Evolutionary conservation across 306 rosid species (phyloP).

Genomic region (Vigna unguiculata): DNA sequence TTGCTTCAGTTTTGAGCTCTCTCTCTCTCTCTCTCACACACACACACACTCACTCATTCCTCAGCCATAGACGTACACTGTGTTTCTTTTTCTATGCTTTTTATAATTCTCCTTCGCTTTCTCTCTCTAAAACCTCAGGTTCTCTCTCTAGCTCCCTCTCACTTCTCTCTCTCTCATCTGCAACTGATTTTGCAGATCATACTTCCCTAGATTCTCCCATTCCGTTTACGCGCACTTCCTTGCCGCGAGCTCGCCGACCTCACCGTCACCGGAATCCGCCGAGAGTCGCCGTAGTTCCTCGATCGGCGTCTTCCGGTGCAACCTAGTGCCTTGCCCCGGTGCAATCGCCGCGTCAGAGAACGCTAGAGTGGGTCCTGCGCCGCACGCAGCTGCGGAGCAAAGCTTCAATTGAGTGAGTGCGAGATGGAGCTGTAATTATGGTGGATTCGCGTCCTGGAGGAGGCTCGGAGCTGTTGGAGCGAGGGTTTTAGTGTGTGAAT

Average conservation of each 20-base stretch:
- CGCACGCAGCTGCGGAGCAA: conserved; percentile 45
- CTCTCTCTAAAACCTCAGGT: conserved; percentile 44
- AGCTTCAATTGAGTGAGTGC: conserved; percentile 39
- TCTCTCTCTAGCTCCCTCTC: conserved; percentile 16
- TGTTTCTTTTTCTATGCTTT: conserved; percentile 30
- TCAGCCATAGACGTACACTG: conserved; percentile 50
- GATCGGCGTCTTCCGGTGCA: conserved; percentile 51
- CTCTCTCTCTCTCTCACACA: neutral
- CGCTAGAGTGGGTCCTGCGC: neutral
- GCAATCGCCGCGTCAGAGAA: conserved; percentile 19
- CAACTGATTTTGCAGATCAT: conserved; percentile 74
- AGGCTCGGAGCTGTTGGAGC: conserved; percentile 52
- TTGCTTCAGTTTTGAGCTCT: conserved; percentile 39
- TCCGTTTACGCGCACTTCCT: conserved; percentile 63
- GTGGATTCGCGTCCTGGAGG: conserved; percentile 60
- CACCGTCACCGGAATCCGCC: conserved; percentile 56
- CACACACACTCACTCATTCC: conserved; percentile 38
- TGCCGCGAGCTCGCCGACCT: conserved; percentile 53
- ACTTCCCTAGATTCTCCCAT: conserved; percentile 64
- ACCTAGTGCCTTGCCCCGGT: conserved; percentile 37
- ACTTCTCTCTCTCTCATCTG: conserved; percentile 56
- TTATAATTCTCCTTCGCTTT: conserved; percentile 41
- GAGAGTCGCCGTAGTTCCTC: conserved; percentile 37
- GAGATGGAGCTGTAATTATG: conserved; percentile 59
- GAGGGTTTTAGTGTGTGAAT: conserved; percentile 53